Percentiles rank a stretch among this genome's conserved stretches.
Conservation (phyloP, 768 basidiomycete genomes). For the Phylloporus arenicola region DNA sequence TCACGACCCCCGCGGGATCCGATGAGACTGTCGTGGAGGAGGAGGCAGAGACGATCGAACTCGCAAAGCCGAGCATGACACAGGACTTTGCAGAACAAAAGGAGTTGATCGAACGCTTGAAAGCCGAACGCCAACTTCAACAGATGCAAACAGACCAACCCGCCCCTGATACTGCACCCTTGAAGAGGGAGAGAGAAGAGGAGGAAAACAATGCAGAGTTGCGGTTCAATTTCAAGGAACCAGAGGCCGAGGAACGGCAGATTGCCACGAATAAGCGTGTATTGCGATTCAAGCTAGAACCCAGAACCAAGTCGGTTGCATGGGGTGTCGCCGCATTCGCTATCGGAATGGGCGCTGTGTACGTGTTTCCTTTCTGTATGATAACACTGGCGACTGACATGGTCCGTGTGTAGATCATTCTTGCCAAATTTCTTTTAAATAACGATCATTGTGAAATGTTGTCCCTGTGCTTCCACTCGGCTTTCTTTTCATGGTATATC, state of each 20-base stretch:
- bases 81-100: constrained; percentile 76
- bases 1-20: constrained; percentile 46
- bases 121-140: constrained; percentile 49
- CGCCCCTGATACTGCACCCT: constrained; percentile 15
- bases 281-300: constrained; percentile 49
- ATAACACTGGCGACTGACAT: not conserved
- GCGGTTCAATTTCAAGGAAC: constrained; percentile 65
- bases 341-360: constrained; percentile 77
- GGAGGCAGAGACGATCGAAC: constrained; percentile 51
- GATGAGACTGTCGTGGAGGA: constrained; percentile 67
- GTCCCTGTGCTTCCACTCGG: not conserved
- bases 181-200: constrained; percentile 49
- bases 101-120: constrained; percentile 68
- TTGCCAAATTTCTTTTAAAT: constrained; percentile 58
- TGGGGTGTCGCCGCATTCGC: constrained; percentile 87
- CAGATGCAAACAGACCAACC: constrained; percentile 22
- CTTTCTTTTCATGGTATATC: constrained; percentile 11
- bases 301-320: constrained; percentile 67
- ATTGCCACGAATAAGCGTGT: constrained; percentile 64
- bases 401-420: constrained; percentile 37
- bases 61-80: constrained; percentile 57
- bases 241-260: constrained; percentile 51
- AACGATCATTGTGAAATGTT: constrained; percentile 6
- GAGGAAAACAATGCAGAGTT: constrained; percentile 42
- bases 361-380: constrained; percentile 30